Evolutionary conservation across 2,329 filamentous ascomycete species (phyloP).

Genomic region (Zelopaecilomyces penicillatus): DNA sequence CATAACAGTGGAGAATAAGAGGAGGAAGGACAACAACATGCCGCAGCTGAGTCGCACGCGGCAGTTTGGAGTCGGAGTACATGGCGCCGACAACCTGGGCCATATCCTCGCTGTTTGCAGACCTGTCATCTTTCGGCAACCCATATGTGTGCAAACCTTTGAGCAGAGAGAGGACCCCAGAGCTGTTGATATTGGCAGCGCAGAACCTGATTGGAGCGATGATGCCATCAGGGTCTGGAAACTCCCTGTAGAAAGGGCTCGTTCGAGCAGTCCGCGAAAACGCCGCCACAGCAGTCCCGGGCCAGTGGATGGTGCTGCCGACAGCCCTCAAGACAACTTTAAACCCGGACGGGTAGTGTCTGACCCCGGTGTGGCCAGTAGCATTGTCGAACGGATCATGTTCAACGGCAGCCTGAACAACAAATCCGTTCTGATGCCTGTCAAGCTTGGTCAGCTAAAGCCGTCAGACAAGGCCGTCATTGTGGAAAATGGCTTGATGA

Average conservation of each 20-base stretch:
- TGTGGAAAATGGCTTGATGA: slow-evolving; percentile 54
- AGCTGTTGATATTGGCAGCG: slow-evolving; percentile 13
- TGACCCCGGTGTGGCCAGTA: slow-evolving; percentile 21
- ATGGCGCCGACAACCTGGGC: slow-evolving; percentile 72
- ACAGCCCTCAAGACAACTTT: neutral
- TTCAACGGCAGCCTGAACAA: slow-evolving; percentile 24
- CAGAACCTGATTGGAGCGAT: slow-evolving; percentile 64
- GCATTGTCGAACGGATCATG: slow-evolving; percentile 27
- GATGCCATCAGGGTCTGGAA: slow-evolving; percentile 77
- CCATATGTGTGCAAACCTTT: slow-evolving; percentile 61
- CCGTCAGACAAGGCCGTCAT: slow-evolving; percentile 42
- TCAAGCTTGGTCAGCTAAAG: slow-evolving; percentile 20
- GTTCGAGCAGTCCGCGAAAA: slow-evolving; percentile 28
- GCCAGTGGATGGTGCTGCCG: neutral
- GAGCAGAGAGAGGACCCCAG: slow-evolving; percentile 52
- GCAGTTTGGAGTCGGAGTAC: slow-evolving; percentile 49
- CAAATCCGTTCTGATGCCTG: slow-evolving; percentile 15
- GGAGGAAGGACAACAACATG: slow-evolving; percentile 30
- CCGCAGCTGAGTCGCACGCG: slow-evolving; percentile 16
- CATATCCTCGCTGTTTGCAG: slow-evolving; percentile 76
- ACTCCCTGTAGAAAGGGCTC: slow-evolving; percentile 41
- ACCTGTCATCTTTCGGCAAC: slow-evolving; percentile 77
- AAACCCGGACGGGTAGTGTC: slow-evolving; percentile 14
- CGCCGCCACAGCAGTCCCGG: slow-evolving; percentile 16
- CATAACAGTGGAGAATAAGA: slow-evolving; percentile 29